phyloP scores from a whole-genome alignment of 2,329 filamentous ascomycete species.

The Diaporthe helianthi region DNA sequence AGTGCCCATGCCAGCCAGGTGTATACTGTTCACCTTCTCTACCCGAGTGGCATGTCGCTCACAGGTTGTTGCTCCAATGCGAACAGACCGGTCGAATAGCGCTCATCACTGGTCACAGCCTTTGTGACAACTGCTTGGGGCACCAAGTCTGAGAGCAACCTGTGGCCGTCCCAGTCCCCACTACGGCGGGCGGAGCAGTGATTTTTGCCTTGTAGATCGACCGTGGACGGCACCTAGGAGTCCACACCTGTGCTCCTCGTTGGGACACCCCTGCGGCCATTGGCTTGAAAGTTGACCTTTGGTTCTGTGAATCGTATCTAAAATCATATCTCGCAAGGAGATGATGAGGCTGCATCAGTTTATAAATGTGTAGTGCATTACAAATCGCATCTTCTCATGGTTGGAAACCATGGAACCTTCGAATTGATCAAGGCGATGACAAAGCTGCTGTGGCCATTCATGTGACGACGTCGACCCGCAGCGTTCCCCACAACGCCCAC shows the following conservation, averaged over 20 bases:
- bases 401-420: not conserved
- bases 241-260: too few relatives aligned
- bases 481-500: not conserved
- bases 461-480: constrained; percentile 1
- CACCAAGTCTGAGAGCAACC: not conserved
- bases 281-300: not conserved
- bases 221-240: too few relatives aligned
- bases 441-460: not conserved
- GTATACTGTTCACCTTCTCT: not conserved
- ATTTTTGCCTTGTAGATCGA: too few relatives aligned
- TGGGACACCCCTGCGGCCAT: too few relatives aligned
- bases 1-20: too few relatives aligned
- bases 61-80: not conserved
- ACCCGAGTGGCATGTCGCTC: not conserved
- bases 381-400: not conserved
- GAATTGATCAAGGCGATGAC: constrained; percentile 9
- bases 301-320: too few relatives aligned
- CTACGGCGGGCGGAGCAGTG: too few relatives aligned
- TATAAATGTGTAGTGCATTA: not conserved
- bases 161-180: too few relatives aligned
- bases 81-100: not conserved
- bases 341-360: too few relatives aligned
- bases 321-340: too few relatives aligned
- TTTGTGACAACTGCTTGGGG: not conserved
- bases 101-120: not conserved